phyloP scores from a whole-genome alignment of 805 yeast genomes.

The Debaryomyces castellii region DNA sequence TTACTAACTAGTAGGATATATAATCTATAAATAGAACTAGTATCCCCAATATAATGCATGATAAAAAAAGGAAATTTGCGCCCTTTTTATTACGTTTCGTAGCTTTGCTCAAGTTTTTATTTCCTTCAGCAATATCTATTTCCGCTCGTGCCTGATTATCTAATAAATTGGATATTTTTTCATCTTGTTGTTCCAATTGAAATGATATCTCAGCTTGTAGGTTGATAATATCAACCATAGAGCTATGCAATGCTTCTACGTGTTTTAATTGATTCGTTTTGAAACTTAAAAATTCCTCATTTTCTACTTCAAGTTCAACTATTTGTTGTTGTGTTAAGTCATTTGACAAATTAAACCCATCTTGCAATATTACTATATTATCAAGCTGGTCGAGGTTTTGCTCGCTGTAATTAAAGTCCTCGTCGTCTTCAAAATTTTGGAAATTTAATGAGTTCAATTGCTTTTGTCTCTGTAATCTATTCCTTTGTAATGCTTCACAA shows the following conservation, averaged over 20 bases:
- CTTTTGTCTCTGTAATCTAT: conserved; percentile 42
- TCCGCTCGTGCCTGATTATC: conserved; percentile 69
- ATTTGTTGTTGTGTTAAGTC: conserved; percentile 53
- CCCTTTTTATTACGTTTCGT: conserved; percentile 57
- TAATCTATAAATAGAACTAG: conserved; percentile 38
- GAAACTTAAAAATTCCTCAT: conserved; percentile 50
- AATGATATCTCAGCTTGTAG: conserved; percentile 72
- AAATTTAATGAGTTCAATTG: conserved; percentile 37
- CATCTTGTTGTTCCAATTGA: conserved; percentile 72
- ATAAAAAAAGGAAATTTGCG: conserved; percentile 35
- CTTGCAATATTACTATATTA: conserved; percentile 7
- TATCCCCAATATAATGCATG: conserved; percentile 34
- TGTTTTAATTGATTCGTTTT: conserved; percentile 62
- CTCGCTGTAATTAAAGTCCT: conserved; percentile 12
- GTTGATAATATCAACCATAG: conserved; percentile 71
- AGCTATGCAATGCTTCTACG: conserved; percentile 57
- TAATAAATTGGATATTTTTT: conserved; percentile 59
- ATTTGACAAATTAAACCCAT: conserved; percentile 11
- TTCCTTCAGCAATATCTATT: conserved; percentile 67
- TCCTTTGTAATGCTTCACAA: conserved; percentile 51
- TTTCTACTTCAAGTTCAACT: conserved; percentile 58
- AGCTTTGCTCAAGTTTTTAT: conserved; percentile 66
- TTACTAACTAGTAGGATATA: conserved; percentile 18
- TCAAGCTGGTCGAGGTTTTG: conserved; percentile 8
- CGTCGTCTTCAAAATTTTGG: conserved; percentile 40